Base-by-base conservation (phyloP, 2,329 filamentous ascomycete species). In the Alternaria panax region DNA sequence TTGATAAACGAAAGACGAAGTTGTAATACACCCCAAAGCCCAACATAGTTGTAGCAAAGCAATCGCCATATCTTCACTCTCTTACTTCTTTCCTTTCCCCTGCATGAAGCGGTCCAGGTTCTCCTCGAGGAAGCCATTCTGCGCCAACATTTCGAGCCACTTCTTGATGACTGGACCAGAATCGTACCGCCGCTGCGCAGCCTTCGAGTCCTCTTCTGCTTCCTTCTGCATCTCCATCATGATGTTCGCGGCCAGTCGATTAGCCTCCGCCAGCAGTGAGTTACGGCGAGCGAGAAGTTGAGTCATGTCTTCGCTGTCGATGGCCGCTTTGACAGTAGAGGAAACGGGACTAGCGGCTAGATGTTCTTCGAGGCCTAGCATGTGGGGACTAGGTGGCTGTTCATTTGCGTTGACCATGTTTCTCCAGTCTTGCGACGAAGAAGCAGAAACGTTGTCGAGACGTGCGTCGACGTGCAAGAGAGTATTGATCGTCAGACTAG, bases 81-180 rank as follows among this genome's bases (percentile, higher is more conserved):
- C 11, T 47, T 16, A 38, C 25, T 54, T 63, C 32, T 24, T 53
- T 12, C 38, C 25, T 43, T 54, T 55, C 9, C 20, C 16, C 7
- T 54, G 54, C 62, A 66, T 72, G 53, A 71, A 73, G 22, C 63
- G 48, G 16, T 68, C 59, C 1, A 76, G 51, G 53, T 75, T 69
- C 51, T 65, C 53, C 50, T 73, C 73, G 56, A 95, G 75, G 2
- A 86, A 78, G 1, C 86, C 87, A 68, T 89, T 88, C 59, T 88
- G 86, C 1, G 90, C 90, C 57, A 96, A 82, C 62, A 85, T 86
- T 64, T 85, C 84, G 43, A 93, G 77, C 88, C 91, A 94, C 36
- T 78, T 81, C 67, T 91, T 87, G 22, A 94, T 83, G 0, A 88
- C 86, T 1, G 87, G 86, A 0, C 86, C 88, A 70, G 91, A 91